Conservation (phyloP, 2,329 filamentous ascomycete genomes). For the Cercospora sp. region DNA sequence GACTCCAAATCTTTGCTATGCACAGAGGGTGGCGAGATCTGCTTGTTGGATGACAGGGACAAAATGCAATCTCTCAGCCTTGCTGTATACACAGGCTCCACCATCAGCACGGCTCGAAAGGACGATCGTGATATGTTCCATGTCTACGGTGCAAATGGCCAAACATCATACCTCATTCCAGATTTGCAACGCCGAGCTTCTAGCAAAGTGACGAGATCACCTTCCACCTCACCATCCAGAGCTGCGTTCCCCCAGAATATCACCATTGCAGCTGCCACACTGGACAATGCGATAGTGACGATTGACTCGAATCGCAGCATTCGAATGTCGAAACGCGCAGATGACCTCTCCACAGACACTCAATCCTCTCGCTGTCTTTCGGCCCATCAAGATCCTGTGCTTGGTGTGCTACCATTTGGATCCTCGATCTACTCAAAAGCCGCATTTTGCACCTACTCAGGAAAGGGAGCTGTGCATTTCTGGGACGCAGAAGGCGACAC, state of each 20-base stretch:
- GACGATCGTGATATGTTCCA: constrained; percentile 60
- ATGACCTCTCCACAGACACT: constrained; percentile 1
- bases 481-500: constrained; percentile 76
- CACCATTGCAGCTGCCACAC: constrained; percentile 40
- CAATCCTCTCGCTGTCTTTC: constrained; percentile 45
- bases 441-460: constrained; percentile 87
- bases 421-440: constrained; percentile 62
- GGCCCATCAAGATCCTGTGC: constrained; percentile 59
- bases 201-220: constrained; percentile 21
- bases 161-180: constrained; percentile 47
- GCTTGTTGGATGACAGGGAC: constrained; percentile 75
- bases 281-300: constrained; percentile 38
- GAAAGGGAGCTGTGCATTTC: constrained; percentile 74
- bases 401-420: constrained; percentile 70
- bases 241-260: neutral
- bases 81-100: constrained; percentile 66
- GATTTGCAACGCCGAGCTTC: constrained; percentile 39
- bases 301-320: constrained; percentile 32
- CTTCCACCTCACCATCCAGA: constrained; percentile 26
- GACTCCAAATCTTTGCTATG: constrained; percentile 76
- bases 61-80: constrained; percentile 70
- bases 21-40: constrained; percentile 86
- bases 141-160: constrained; percentile 66
- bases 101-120: constrained; percentile 66
- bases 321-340: constrained; percentile 20